phyloP scores from a whole-genome alignment of 2,329 filamentous ascomycete genomes.

The Dryadomyces quercus-mongolicae region DNA sequence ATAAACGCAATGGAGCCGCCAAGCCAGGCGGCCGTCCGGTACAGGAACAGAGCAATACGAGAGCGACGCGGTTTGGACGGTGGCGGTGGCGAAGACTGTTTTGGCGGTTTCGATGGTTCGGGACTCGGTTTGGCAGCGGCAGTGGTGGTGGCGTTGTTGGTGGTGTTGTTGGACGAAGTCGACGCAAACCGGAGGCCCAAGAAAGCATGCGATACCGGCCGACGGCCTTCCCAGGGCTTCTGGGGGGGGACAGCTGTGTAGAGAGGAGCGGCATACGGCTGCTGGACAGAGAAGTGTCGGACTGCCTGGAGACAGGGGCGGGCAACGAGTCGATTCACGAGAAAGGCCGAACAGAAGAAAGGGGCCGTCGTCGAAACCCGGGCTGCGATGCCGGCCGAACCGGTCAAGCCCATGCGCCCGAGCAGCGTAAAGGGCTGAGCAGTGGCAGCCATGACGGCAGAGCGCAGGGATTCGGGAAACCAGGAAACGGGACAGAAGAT shows the following conservation, averaged over 20 bases:
- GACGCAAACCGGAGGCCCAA: not conserved
- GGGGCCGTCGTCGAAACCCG: not conserved
- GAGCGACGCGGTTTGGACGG: constrained; percentile 36
- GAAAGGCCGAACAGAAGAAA: not conserved
- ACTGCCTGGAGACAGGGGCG: not conserved
- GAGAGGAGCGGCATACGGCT: not conserved
- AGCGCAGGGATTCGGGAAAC: not conserved
- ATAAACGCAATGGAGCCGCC: constrained; percentile 66
- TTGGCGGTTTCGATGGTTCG: not conserved
- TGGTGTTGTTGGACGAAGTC: not conserved
- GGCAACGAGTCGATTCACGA: too few species aligned
- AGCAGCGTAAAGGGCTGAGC: not conserved
- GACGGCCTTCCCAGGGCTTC: too few species aligned
- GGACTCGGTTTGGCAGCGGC: too few species aligned
- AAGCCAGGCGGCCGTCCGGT: constrained; percentile 56
- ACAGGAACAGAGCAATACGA: constrained; percentile 44
- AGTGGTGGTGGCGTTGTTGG: not conserved
- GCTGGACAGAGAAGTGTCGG: not conserved
- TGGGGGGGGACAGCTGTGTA: not conserved
- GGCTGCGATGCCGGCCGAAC: not conserved
- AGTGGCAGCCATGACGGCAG: not conserved
- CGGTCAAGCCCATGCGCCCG: not conserved
- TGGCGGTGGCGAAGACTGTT: not conserved
- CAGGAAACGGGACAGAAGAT: too few species aligned
- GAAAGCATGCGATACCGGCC: not conserved